Percentiles rank a stretch among this genome's conserved stretches.
Conservation (phyloP, 1,139 yeast species). For the Hemisphaericaspora xylofermentans region DNA sequence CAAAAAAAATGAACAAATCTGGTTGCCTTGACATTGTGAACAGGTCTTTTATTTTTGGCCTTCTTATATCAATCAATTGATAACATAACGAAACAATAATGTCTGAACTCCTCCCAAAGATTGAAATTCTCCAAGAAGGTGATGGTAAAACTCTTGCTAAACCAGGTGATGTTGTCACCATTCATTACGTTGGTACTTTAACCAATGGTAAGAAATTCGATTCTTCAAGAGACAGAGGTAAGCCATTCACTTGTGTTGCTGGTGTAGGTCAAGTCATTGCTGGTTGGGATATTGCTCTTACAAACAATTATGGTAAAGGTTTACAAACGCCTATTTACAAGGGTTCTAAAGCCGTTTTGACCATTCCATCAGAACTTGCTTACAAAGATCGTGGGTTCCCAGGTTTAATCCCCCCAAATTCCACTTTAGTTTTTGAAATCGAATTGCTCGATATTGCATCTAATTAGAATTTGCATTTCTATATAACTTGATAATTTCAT, state of each 20-base stretch:
- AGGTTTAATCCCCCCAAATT: slow-evolving; percentile 93
- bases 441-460: slow-evolving; percentile 76
- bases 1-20: too few species aligned
- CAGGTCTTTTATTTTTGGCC: too few species aligned
- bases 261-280: slow-evolving; percentile 96
- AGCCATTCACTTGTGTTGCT: slow-evolving; percentile 88
- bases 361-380: slow-evolving; percentile 91
- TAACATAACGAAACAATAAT: background rate
- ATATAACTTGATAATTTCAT: background rate
- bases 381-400: slow-evolving; percentile 96
- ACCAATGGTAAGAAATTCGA: slow-evolving; percentile 95
- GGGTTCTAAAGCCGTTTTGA: slow-evolving; percentile 88
- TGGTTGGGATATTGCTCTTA: slow-evolving; percentile 59
- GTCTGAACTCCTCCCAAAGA: slow-evolving; percentile 25
- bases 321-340: slow-evolving; percentile 96
- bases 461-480: background rate
- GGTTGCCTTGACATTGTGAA: too few species aligned
- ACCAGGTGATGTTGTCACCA: slow-evolving; percentile 81
- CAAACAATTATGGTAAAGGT: slow-evolving; percentile 40
- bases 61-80: background rate
- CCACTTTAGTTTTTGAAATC: slow-evolving; percentile 89
- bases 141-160: slow-evolving; percentile 87
- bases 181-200: slow-evolving; percentile 93
- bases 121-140: slow-evolving; percentile 54
- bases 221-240: slow-evolving; percentile 89